A percentile compares a stretch with the other conserved stretches of the same genome.
Conservation (phyloP, 2,329 filamentous ascomycete genomes). For the Ascochyta fabae region DNA sequence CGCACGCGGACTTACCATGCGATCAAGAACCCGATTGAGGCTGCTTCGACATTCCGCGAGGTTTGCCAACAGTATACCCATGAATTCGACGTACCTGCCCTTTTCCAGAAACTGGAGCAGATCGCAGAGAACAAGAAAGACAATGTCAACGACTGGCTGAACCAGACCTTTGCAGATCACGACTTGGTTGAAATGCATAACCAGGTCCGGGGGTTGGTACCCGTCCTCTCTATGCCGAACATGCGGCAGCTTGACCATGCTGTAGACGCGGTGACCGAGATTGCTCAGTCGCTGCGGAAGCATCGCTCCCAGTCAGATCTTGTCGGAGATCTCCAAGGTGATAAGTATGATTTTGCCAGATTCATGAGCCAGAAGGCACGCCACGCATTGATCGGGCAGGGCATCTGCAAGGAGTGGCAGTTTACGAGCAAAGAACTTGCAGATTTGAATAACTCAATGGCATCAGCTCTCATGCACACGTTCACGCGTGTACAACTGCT, state of each 20-base stretch:
- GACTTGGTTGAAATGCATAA: slow-evolving; percentile 3
- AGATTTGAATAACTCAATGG: not conserved
- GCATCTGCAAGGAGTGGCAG: slow-evolving; percentile 7
- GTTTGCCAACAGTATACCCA: not conserved
- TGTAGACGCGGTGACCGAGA: not conserved
- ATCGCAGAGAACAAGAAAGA: not conserved
- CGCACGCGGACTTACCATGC: not conserved
- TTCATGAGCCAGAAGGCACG: not conserved
- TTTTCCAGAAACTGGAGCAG: not conserved
- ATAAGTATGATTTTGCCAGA: not conserved
- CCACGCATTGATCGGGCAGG: slow-evolving; percentile 1
- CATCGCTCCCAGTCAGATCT: not conserved
- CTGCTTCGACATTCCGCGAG: not conserved
- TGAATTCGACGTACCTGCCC: not conserved
- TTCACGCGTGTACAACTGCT: not conserved
- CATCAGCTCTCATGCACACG: not conserved
- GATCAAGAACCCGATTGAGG: not conserved
- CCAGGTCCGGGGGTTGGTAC: not conserved
- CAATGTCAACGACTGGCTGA: not conserved
- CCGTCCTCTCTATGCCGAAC: not conserved
- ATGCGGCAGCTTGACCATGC: not conserved
- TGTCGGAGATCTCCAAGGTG: not conserved
- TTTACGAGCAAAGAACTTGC: not conserved
- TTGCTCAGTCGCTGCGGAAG: not conserved
- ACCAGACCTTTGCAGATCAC: not conserved